Base-by-base conservation (phyloP, 2,329 filamentous ascomycete species). In the Alternaria atra region DNA sequence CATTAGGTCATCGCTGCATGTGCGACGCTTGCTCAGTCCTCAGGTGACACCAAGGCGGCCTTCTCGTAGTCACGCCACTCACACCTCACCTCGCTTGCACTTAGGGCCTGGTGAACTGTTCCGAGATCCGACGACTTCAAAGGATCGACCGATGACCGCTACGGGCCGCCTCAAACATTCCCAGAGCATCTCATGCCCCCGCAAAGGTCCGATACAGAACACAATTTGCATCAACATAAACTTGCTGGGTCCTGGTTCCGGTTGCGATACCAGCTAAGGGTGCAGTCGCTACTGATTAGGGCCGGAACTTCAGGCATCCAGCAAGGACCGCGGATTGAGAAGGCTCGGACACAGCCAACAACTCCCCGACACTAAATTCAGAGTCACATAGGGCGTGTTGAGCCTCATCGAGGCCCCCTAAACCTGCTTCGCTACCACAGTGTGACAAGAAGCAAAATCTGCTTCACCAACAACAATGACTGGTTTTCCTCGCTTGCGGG, bases 31-130 rank as follows among this genome's bases (percentile, higher is more conserved):
- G 52, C 56, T 53, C 44, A 63, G 52, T 44, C 54, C 58, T 67
- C 58, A 65, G 65, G 55, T 54, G 51, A 64, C 60, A 34, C 53
- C 32, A 46, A 32, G 46, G 56, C 52, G 44, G 54, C 61, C 61
- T 72, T 68, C 15, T 39, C 23, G 23, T 76, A 79, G 6, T 83
- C 65, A 69, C 60, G 60, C 61, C 59, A 65, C 55, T 29, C 32
- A 51, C 42, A 34, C 47, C 37, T 35, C 34, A 60, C 47, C 55
- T 58, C 37, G 58, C 53, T 52, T 55, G 46, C 20, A 52, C 15
- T 39, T 52, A n/a, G 55, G 37, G 25, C 47, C 42, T 44, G 46
- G 35, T 34, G 30, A 54, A 46, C 37, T 37, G 44, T 58, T 58
- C 63, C 61, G 56, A 66, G 56, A 57, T 68, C 61, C 52, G 48